Base-by-base conservation (phyloP, 2,329 filamentous ascomycete genomes). In the Keithomyces neogunnii region DNA sequence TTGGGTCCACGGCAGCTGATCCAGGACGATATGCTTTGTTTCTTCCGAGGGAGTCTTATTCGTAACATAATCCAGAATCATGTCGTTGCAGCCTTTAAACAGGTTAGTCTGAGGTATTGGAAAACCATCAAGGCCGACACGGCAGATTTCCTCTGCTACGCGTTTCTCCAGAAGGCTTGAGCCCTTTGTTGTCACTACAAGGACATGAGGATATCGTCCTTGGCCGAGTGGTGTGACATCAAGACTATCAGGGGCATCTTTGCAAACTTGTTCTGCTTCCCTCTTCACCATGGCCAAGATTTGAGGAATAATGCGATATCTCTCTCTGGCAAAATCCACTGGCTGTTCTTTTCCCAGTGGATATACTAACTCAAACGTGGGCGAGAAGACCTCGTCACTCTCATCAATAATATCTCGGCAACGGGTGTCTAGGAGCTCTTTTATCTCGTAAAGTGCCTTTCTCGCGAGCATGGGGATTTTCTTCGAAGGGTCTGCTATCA, bases 361-460 rank as follows among this genome's bases (percentile, higher is more conserved):
- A 53, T 85, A 85, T 1, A 85, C 69, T 0, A 85, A 61, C 59
- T 85, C 80, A 32, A 80, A 82, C 36, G 74, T 76, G 2, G 73
- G 69, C 35, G 71, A 78, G 46, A 84, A 75, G 49, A 77, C 78
- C 50, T 84, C 80, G 45, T 85, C 82, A 44, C 76, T 80, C 59
- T 85, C 82, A 52, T 85, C 82, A 0, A 85, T 66, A 5, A 85
- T 71, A 55, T 84, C 80, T 0, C 79, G 67, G 0, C 73, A 67
- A 3, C 64, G 52, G 28, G 26, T 26, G n/a, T 42, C 39, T 7
- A 42, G n/a, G 7, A 0, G 47, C 6, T 38, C 74, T 61, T 1
- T 83, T 63, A 56, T 70, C 76, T 0, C 66, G 29, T 33, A 80
- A 73, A 0, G 64, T 70, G 0, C 61, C 32, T 42, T 26, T 29